Conservation (phyloP, 75 land plant genomes). For the Chamaecyparis obtusa region DNA sequence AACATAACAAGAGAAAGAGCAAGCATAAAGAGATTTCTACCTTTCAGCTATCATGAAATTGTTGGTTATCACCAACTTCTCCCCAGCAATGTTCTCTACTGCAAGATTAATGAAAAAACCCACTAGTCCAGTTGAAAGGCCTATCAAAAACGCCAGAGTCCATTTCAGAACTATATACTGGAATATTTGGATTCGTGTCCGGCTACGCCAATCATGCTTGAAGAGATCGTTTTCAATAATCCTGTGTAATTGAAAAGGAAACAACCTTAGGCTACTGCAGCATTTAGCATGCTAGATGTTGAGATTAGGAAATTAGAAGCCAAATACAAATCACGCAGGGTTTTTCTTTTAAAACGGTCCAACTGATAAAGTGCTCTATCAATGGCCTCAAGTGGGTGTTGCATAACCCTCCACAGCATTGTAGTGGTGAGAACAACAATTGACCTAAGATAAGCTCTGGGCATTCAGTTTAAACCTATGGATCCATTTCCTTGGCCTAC, state of each 20-base stretch:
- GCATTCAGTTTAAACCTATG: too few relatives aligned
- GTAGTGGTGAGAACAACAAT: too few relatives aligned
- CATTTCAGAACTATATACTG: slow-evolving; percentile 77
- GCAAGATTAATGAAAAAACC: slow-evolving; percentile 69
- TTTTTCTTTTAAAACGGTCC: not conserved
- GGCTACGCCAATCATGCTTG: slow-evolving; percentile 83
- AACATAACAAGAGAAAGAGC: not conserved
- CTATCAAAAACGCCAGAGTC: slow-evolving; percentile 70
- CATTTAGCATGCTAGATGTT: not conserved
- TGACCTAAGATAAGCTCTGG: too few relatives aligned
- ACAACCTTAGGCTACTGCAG: not conserved
- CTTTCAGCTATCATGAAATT: slow-evolving; percentile 40
- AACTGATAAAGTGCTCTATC: not conserved
- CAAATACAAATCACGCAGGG: not conserved
- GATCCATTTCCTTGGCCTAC: too few relatives aligned
- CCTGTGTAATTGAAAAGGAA: slow-evolving; percentile 26
- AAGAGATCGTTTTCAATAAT: slow-evolving; percentile 71
- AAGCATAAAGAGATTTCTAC: slow-evolving; percentile 20
- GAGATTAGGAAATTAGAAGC: not conserved
- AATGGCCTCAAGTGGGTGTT: not conserved
- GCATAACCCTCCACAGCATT: too few relatives aligned
- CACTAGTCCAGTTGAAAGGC: slow-evolving; percentile 58
- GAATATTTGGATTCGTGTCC: slow-evolving; percentile 54
- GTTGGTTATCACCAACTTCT: slow-evolving; percentile 44
- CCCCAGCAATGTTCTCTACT: slow-evolving; percentile 80